Evolutionary conservation across 495 filamentous ascomycete genomes (phyloP), one percentile per base, ranked within the genome.

Genomic region (Annulohypoxylon stygium): DNA sequence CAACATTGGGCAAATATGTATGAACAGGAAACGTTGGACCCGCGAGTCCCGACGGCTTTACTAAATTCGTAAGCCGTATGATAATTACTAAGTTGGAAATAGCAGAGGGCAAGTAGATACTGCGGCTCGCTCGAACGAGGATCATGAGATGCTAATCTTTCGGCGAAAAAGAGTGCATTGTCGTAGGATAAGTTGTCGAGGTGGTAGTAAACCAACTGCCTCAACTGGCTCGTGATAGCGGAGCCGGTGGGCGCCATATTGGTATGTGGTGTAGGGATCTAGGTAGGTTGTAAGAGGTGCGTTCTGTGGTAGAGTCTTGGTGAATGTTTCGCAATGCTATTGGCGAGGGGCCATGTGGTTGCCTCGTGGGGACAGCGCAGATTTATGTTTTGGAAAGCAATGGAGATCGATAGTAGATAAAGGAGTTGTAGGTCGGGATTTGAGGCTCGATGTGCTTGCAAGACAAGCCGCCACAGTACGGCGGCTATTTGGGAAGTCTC

Each of bases 1-100:
- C 93, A 98, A 12, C 93, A 90, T 78, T 97, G 93, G 33, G 94
- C 96, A 81, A 93, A 97, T 63, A 97, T 87, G 79, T 95, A 98
- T 2, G 93, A 90, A 81, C 95, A 98, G 11, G 95, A 96, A 20
- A 96, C 78, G 81, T 98, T 92, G 43, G 83, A 83, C 6, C 92
- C 92, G 68, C 88, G 86, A 30, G 84, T 86, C 34, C 89, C 92
- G 18, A 86, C 80, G 45, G 82, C 80, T 70, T 89, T 90, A 78
- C 89, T 91, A 70, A 85, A 86, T 69, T 98, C 93, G 75, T 89
- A 92, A 12, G 87, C 86, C 4, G 86, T 85, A 47, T 83, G 81
- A 63, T 90, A 84, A 77, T 97, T 91, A 14, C 93, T 93, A 48
- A 93, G 87, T 50, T 91, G 91, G 37, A 95, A 86, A 80, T 97